Evolutionary conservation across 352 stramenopile species (phyloP), one percentile per base, ranked within the genome.

Genomic region (Thraustotheca clavata): DNA sequence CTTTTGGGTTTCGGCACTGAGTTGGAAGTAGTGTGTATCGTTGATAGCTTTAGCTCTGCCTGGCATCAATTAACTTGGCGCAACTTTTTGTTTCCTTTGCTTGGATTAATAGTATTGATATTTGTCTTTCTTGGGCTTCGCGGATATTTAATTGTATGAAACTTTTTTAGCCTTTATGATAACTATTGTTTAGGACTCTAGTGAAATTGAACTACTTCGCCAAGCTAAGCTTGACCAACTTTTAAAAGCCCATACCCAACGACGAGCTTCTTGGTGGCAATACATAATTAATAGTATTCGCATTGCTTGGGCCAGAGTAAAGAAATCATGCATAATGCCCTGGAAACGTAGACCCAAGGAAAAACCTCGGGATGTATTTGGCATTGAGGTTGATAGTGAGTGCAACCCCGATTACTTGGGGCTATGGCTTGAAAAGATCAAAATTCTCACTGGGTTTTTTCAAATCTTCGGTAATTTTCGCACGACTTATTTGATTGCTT

Each of bases 381-480:
- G 76, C 12, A 72, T 88, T 29, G 76, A 87, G 40, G 63, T 87
- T 8, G 74, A 75, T 32, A 74, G 74, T 11, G 63, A 70, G 16
- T 46, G 60, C 60, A n/a, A 86, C 88, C 31, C 76, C 4, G 39
- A 47, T 47, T 47, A 47, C 39, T n/a, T 47, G 39, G 27, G 39
- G n/a, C n/a, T 47, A n/a, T 47, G 75, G 11, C 73, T 78, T 4
- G 71, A 76, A 66, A 89, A 89, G 39, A 70, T 87, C 63, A 89
- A 89, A 60, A 89, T 89, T 20, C 83, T 89, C 49, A 70, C 87
- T 16, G 80, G 80, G 3, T 89, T 89, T 49, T 89, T 89, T 63
- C 80, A 89, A 59, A 89, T 89, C 36, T 89, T 89, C 63, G 78
- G 80, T 55, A 88, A 87, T 36, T 89, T 89, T 32, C 76, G 77